Percentiles rank a stretch among this genome's conserved stretches.
These are phyloP conservation scores for Akanthomyces lecanii DNA, from an alignment of 2,329 filamentous ascomycete genomes.

Conservation along the genomic window DNA sequence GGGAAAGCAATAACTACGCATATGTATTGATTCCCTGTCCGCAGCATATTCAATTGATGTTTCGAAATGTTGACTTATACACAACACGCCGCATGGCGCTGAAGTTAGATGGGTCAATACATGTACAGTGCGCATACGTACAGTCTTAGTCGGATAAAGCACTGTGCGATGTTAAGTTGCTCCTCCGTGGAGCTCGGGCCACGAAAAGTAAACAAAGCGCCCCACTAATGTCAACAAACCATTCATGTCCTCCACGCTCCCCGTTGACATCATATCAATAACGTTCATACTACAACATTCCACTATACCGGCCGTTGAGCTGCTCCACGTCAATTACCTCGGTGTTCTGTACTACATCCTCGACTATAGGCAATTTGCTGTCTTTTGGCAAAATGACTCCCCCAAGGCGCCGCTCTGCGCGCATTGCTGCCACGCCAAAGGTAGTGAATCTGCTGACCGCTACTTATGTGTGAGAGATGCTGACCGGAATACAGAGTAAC, in stretches of 20 bases:
- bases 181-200: conserved; percentile 17
- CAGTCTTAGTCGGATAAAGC: not conserved
- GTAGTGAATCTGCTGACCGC: conserved; percentile 26
- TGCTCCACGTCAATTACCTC: conserved; percentile 15
- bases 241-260: conserved; percentile 12
- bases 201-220: conserved; percentile 26
- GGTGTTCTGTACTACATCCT: not conserved
- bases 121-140: not conserved
- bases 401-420: conserved; percentile 42
- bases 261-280: conserved; percentile 24
- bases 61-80: not conserved
- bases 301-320: conserved; percentile 10
- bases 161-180: conserved; percentile 15
- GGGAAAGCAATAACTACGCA: not conserved
- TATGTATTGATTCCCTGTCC: not conserved
- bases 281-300: conserved; percentile 17
- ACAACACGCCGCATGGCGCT: not conserved
- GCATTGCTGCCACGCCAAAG: conserved; percentile 37
- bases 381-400: conserved; percentile 33
- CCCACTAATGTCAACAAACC: conserved; percentile 23
- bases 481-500: conserved; percentile 21
- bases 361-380: conserved; percentile 19
- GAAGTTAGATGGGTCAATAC: too few species aligned
- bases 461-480: not conserved
- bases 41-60: not conserved